These are phyloP conservation scores for Phytophthora kernoviae DNA, from an alignment of 352 stramenopile genomes.

Conservation along the genomic window DNA sequence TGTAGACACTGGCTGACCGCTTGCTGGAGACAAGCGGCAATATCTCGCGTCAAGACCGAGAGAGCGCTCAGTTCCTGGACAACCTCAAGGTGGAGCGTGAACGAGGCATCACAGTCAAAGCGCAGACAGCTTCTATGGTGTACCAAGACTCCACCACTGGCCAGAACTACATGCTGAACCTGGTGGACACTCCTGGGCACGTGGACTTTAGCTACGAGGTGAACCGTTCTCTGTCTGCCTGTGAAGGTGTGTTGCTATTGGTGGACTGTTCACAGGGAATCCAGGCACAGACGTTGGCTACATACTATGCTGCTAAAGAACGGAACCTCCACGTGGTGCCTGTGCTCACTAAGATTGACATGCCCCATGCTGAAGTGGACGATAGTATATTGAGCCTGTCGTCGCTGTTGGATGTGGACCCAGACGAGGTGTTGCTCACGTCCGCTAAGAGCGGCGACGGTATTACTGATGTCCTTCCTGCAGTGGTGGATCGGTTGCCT, in stretches of 20 bases:
- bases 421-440: constrained; percentile 94
- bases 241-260: constrained; percentile 97
- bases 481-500: constrained; percentile 81
- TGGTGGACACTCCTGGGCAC: constrained; percentile 97
- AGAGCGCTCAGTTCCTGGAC: constrained; percentile 90
- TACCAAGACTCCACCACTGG: constrained; percentile 69
- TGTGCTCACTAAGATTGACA: constrained; percentile 98
- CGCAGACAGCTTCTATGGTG: constrained; percentile 97
- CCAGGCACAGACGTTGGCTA: constrained; percentile 98
- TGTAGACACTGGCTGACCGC: constrained; percentile 87
- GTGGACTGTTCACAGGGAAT: constrained; percentile 98
- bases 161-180: constrained; percentile 95
- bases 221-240: constrained; percentile 93
- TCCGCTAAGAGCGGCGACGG: constrained; percentile 96
- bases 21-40: constrained; percentile 91
- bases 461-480: constrained; percentile 77
- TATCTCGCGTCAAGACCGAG: constrained; percentile 84
- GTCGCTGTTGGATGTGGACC: constrained; percentile 88
- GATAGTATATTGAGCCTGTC: constrained; percentile 83
- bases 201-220: constrained; percentile 99
- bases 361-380: constrained; percentile 95
- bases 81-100: constrained; percentile 95
- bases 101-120: constrained; percentile 99
- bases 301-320: constrained; percentile 96
- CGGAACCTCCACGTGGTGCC: constrained; percentile 96